Evolutionary conservation across 2,329 filamentous ascomycete genomes (phyloP), one percentile per base, ranked within the genome.

Genomic region (Ophiostoma fasciatum): DNA sequence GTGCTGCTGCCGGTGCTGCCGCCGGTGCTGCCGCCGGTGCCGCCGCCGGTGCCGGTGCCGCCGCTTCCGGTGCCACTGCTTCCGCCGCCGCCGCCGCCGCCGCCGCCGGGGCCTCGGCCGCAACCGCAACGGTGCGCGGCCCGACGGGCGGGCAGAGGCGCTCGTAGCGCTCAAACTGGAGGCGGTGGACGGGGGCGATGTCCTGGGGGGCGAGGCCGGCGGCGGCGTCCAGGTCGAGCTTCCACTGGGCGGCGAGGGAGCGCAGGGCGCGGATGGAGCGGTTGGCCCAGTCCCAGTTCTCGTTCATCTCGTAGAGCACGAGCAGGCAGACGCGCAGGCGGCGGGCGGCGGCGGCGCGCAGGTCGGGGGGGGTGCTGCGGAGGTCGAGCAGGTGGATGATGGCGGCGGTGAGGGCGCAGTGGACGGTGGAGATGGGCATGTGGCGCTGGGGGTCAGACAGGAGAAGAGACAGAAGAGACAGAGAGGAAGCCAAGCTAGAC

Each of bases 251-350:
- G 8, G 31, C 31, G 6, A 33, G 21, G 5, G 31, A 25, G 11
- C 11, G 20, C 14, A 33, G 13, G 23, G 31, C 31, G n/a, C 31
- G 31, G 20, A 33, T 13, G 5, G 31, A 33, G 19, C 31, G 31
- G 31, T 25, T 33, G 19, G 31, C 31, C 31, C 31, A 33, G 21
- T 33, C 31, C 31, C 31, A 33, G 31, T 23, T 33, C 19, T 22
- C 14, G 21, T 33, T 33, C 20, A 33, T 25, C 31, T 33, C 31
- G 21, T 25, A 33, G 5, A 33, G 31, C 4, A n/a, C 11, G 4
- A 7, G 21, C 17, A 33, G 12, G 31, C 31, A 33, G 22, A 33
- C 21, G 20, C 7, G 11, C 20, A 33, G 20, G 13, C 31, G 21
- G 21, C 23, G 31, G 17, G 21, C 21, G 20, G 31, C 31, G 9